Base-by-base conservation (phyloP, 352 stramenopile species). In the Globisporangium megalacanthum region DNA sequence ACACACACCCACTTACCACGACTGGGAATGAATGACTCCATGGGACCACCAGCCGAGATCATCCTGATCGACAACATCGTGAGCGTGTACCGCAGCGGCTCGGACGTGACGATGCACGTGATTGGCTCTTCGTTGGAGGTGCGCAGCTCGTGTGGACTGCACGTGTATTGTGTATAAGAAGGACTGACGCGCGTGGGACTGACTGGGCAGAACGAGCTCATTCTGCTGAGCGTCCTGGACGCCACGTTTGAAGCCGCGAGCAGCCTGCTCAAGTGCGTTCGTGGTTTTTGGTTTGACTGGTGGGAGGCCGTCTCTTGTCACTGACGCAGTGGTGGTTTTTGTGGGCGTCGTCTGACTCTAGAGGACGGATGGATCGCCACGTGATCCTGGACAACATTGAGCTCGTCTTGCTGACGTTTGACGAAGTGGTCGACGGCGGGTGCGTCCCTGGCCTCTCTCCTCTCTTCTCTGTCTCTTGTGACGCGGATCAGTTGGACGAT, bases 341-440 rank as follows among this genome's bases (percentile, higher is more conserved):
- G 17, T 48, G 42, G 10, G 6, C 10, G 10, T 42, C 36, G 8
- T 41, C 39, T 45, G 39, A n/a, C 11, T 29, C 14, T 58, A 92
- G 86, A 62, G 83, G 84, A 20, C 80, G 89, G 45, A 83, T 95
- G 65, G 87, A 96, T 58, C 83, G 85, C 47, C 79, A 94, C 56
- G 86, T 92, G 58, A 88, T 96, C 66, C 66, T 96, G 22, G 87
- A 96, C 69, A 96, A 96, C 74, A 92, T 97, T 49, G 88, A 97
- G 64, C 60, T 95, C 44, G 87, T 96, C 55, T 72, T 97, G 39
- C 67, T 97, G 47, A 92, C 86, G 13, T 87, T 95, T 53, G 88
- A 97, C 57, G 88, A 97, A 71, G 83, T 97, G 56, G 83, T 97
- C 42, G 88, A 97, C 52, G 87, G 87, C 53, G 88, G 88, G 77